phyloP scores from a whole-genome alignment of 257 asterid genomes.

The Nicotiana otophora region DNA sequence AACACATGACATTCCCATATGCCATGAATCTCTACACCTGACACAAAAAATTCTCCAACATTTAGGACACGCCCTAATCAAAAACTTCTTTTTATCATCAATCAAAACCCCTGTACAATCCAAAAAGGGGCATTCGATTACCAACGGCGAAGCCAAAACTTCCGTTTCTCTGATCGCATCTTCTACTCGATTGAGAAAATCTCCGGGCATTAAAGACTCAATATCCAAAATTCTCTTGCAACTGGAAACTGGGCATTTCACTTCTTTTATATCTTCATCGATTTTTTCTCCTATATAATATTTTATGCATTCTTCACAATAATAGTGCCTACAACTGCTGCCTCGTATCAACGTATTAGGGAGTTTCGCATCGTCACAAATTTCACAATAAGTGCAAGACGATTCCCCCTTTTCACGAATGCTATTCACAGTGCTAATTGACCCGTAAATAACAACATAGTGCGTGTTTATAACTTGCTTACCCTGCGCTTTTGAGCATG shows the following conservation, averaged over 20 bases:
- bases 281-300: neutral
- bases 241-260: slow-evolving; percentile 11
- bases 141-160: neutral
- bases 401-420: neutral
- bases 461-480: neutral
- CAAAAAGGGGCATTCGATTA: neutral
- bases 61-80: neutral
- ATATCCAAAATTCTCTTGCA: neutral
- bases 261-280: neutral
- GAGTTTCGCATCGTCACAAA: slow-evolving; percentile 10
- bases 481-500: neutral
- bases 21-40: neutral
- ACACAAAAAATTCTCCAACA: slow-evolving; percentile 11
- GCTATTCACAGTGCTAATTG: neutral
- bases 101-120: neutral
- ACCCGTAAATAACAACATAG: neutral
- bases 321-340: neutral
- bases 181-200: neutral
- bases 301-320: slow-evolving; percentile 10
- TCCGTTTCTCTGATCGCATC: neutral
- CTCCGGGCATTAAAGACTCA: neutral
- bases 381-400: neutral
- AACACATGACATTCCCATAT: slow-evolving; percentile 12
- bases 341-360: neutral
- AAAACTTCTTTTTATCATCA: neutral